Base-by-base conservation (phyloP, 2,329 filamentous ascomycete genomes). In the Arthrinium phaeospermum region DNA sequence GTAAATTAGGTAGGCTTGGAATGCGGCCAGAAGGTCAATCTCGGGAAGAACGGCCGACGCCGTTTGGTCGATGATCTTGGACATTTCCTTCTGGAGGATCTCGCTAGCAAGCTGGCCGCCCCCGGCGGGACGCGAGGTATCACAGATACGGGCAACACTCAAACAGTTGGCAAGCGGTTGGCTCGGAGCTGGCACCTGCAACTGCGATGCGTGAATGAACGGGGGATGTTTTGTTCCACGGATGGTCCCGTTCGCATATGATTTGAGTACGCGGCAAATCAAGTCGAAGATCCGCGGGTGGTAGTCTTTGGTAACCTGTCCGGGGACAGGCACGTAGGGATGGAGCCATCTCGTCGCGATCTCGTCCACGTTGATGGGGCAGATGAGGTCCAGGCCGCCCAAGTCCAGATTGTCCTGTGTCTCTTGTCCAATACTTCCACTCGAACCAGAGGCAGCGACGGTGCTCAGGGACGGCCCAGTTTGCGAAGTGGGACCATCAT, bases 1-100 rank as follows among this genome's bases (percentile, higher is more conserved):
- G 73, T 89, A 88, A n/a, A 89, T 81, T 3, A 90, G 78, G 75
- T 88, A 88, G 0, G 87, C 85, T 73, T 90, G 88, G 51, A 89
- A 88, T 1, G 83, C 79, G 0, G 83, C 81, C 0, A 90, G 82
- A 0, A 83, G 77, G 7, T 78, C 75, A 74, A 78, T 27, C 3
- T 81, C 77, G 27, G 27, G 27, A 64, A 82, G 78, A 44, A 77
- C 79, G 0, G 71, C 74, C 0, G 68, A 67, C 13, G 77, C 76
- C 5, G 77, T 73, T 45, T 78, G 79, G 30, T 64, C 30, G 73
- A 81, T 82, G 2, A 87, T 53, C 4, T 70, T 80, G n/a, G 74
- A 75, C 84, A 88, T 87, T 72, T 87, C 85, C 41, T 80, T 76
- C 67, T 82, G 80, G 0, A 87, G 72, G 0, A 85, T 76, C 3